Evolutionary conservation across 1,284 basidiomycete species (phyloP).

Genomic region (Papiliotrema flavescens): DNA sequence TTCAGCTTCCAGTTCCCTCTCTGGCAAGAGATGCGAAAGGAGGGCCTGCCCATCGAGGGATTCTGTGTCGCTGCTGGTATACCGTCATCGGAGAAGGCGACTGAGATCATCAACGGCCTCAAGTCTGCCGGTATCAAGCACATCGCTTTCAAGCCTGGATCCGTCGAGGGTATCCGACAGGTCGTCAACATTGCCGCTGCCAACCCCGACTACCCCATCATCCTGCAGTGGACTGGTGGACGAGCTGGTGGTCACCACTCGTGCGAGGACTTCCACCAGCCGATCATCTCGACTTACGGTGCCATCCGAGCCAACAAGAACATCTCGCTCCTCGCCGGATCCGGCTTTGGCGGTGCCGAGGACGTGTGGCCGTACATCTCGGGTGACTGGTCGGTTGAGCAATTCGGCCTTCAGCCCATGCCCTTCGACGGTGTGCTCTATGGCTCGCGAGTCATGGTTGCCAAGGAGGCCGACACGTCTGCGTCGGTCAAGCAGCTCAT

Average conservation of each 20-base stretch:
- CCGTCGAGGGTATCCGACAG: constrained; percentile 93
- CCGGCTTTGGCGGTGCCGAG: constrained; percentile 91
- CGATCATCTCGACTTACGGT: constrained; percentile 84
- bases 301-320: constrained; percentile 85
- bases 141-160: constrained; percentile 95
- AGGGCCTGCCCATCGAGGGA: constrained; percentile 92
- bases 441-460: constrained; percentile 94
- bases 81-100: constrained; percentile 87
- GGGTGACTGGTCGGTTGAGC: constrained; percentile 86
- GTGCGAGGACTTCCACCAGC: constrained; percentile 98
- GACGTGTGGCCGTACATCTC: constrained; percentile 97
- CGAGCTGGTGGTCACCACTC: constrained; percentile 99
- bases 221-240: constrained; percentile 98
- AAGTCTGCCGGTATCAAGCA: constrained; percentile 82
- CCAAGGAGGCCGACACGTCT: constrained; percentile 94
- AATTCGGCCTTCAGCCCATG: constrained; percentile 89
- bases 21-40: constrained; percentile 95
- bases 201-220: constrained; percentile 96
- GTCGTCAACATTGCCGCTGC: constrained; percentile 92
- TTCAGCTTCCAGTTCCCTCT: constrained; percentile 95
- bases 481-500: constrained; percentile 95
- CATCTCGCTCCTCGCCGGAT: constrained; percentile 89
- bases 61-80: constrained; percentile 98
- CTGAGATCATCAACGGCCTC: constrained; percentile 80
- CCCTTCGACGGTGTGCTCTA: constrained; percentile 97